phyloP scores from a whole-genome alignment of 2,329 filamentous ascomycete genomes.

The Chaetothyriales sp. region DNA sequence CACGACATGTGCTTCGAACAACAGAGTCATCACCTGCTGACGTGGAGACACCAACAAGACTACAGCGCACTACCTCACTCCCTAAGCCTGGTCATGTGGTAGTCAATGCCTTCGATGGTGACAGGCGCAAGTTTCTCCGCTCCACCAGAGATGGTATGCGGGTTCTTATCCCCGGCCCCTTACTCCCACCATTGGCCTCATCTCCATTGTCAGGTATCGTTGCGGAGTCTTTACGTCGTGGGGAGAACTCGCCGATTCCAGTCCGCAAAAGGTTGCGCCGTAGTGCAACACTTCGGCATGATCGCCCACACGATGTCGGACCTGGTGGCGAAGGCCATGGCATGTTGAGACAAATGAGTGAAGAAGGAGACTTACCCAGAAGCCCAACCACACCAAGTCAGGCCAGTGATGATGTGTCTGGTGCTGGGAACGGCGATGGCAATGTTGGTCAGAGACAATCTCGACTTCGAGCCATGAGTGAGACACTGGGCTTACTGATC shows the following conservation, averaged over 20 bases:
- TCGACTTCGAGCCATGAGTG: constrained; percentile 5
- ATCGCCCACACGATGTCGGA: constrained; percentile 5
- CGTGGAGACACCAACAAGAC: constrained; percentile 11
- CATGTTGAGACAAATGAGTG: constrained; percentile 3
- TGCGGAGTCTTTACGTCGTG: constrained; percentile 47
- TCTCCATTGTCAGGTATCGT: constrained; percentile 48
- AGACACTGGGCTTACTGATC: constrained; percentile 2
- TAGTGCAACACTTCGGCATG: constrained; percentile 6
- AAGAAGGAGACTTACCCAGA: neutral
- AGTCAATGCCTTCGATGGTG: constrained; percentile 5
- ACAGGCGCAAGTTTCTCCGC: constrained; percentile 20
- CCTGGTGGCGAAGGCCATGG: constrained; percentile 3
- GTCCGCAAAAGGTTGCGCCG: constrained; percentile 9
- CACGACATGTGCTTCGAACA: constrained; percentile 5
- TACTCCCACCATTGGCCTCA: constrained; percentile 43
- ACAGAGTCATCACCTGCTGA: constrained; percentile 10
- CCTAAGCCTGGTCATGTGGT: constrained; percentile 10
- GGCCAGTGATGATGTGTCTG: neutral
- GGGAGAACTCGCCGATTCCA: constrained; percentile 25
- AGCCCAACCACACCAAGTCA: neutral
- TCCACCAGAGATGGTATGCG: constrained; percentile 26
- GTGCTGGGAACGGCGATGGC: neutral
- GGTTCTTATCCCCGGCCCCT: constrained; percentile 40
- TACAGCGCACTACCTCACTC: constrained; percentile 6
- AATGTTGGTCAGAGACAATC: constrained; percentile 1